A percentile compares a stretch with the other conserved stretches of the same genome.
Evolutionary conservation across 352 stramenopile species (phyloP).

Genomic region (Pythium utonaiense): DNA sequence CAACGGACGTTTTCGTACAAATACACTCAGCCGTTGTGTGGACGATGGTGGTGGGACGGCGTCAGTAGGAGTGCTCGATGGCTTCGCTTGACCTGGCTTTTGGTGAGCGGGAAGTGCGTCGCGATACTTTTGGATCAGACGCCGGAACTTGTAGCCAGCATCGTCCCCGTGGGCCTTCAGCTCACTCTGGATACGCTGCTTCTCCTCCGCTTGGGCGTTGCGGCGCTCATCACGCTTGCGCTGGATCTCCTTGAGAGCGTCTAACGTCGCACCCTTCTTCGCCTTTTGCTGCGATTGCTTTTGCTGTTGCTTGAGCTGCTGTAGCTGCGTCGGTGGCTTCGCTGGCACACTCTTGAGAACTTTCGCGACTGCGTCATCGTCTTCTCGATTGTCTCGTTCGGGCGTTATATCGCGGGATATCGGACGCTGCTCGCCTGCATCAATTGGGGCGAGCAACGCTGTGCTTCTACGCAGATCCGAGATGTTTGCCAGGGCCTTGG

Average conservation of each 20-base stretch:
- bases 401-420: neutral
- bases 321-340: constrained; percentile 22
- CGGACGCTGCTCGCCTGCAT: neutral
- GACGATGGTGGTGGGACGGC: neutral
- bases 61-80: neutral
- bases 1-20: constrained; percentile 66
- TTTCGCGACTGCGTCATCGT: neutral
- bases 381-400: neutral
- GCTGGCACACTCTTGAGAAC: constrained; percentile 11
- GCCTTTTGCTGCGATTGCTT: constrained; percentile 22
- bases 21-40: constrained; percentile 45
- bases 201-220: constrained; percentile 54
- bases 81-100: constrained; percentile 11
- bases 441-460: constrained; percentile 8
- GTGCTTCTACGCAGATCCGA: constrained; percentile 19
- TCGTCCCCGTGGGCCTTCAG: constrained; percentile 67
- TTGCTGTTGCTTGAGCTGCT: constrained; percentile 22
- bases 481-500: constrained; percentile 5
- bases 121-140: constrained; percentile 57
- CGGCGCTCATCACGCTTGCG: constrained; percentile 64
- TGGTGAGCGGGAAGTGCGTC: constrained; percentile 36
- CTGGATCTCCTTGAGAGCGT: constrained; percentile 63
- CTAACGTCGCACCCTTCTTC: constrained; percentile 38
- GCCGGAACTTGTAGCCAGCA: constrained; percentile 68
- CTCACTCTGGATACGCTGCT: constrained; percentile 60